Conservation (phyloP, 78 protist species). For the Dictyostelium intermedium region DNA sequence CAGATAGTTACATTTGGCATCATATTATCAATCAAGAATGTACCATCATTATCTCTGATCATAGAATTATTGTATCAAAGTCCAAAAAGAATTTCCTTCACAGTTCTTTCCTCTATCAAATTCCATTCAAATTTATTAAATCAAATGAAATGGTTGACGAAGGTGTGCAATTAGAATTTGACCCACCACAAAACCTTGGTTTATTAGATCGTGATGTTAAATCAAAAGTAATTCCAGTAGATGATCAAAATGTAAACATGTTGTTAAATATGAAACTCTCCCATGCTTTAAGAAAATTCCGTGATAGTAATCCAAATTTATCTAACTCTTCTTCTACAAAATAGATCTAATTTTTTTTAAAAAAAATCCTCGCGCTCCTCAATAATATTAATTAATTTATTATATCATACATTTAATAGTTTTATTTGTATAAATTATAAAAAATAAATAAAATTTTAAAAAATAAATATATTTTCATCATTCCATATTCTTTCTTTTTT, state of each 20-base stretch:
- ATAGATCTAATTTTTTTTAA: too few species aligned
- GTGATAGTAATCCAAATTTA: neutral
- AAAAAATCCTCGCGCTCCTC: too few species aligned
- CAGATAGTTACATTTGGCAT: conserved; percentile 68
- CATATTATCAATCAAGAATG: conserved; percentile 31
- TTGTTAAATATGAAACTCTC: conserved; percentile 46
- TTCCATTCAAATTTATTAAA: conserved; percentile 26
- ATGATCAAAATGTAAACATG: conserved; percentile 19
- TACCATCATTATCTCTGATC: conserved; percentile 46
- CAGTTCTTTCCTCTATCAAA: conserved; percentile 37
- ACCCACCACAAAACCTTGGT: conserved; percentile 59
- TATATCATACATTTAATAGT: too few species aligned
- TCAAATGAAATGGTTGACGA: conserved; percentile 3
- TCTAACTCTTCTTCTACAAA: neutral
- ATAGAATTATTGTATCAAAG: conserved; percentile 21
- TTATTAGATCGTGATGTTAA: conserved; percentile 40
- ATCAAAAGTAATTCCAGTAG: neutral
- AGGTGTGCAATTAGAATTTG: conserved; percentile 23
- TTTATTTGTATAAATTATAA: too few species aligned
- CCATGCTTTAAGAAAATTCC: conserved; percentile 19
- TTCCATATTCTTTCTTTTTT: too few species aligned
- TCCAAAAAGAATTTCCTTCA: conserved; percentile 44
- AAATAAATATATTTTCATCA: too few species aligned
- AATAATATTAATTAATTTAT: too few species aligned
- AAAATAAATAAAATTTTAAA: too few species aligned